These are phyloP conservation scores for Hyaloscypha bicolor DNA, from an alignment of 495 filamentous ascomycete genomes.

Conservation along the genomic window DNA sequence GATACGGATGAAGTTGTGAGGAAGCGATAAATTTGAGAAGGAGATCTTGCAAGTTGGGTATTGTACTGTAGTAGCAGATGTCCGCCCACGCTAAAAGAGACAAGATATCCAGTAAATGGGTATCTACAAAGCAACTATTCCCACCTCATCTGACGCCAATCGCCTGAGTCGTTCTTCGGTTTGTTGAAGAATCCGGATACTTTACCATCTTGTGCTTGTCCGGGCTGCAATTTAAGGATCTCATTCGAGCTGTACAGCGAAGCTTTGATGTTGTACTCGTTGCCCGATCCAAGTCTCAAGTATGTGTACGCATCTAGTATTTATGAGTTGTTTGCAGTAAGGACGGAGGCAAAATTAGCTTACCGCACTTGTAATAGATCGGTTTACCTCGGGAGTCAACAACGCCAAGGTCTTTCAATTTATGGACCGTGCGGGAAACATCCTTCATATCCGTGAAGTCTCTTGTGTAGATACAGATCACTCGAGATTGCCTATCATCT, in stretches of 20 bases:
- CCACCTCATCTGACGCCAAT: slow-evolving; percentile 15
- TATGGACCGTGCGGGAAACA: slow-evolving; percentile 64
- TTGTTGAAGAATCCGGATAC: slow-evolving; percentile 26
- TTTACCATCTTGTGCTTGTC: slow-evolving; percentile 7
- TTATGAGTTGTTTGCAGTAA: background rate
- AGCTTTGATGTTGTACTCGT: slow-evolving; percentile 68
- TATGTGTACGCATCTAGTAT: slow-evolving; percentile 70
- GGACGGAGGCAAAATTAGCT: slow-evolving; percentile 24
- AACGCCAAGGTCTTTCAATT: slow-evolving; percentile 61
- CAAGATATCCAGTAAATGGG: slow-evolving; percentile 16
- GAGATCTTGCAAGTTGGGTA: background rate
- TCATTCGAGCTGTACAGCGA: slow-evolving; percentile 54
- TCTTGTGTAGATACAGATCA: slow-evolving; percentile 78
- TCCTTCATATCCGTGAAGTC: slow-evolving; percentile 72
- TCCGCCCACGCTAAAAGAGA: background rate
- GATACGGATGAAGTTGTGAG: background rate
- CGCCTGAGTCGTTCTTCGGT: slow-evolving; percentile 18
- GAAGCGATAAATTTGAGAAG: background rate
- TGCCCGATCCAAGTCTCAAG: slow-evolving; percentile 65
- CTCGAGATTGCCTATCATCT: slow-evolving; percentile 42
- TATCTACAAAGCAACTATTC: slow-evolving; percentile 19
- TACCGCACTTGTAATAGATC: slow-evolving; percentile 76
- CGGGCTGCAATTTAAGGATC: slow-evolving; percentile 28
- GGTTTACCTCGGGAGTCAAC: slow-evolving; percentile 42
- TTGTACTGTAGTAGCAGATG: background rate